Evolutionary conservation across 768 basidiomycete species (phyloP).

Genomic region (Leucocoprinus birnbaumii): DNA sequence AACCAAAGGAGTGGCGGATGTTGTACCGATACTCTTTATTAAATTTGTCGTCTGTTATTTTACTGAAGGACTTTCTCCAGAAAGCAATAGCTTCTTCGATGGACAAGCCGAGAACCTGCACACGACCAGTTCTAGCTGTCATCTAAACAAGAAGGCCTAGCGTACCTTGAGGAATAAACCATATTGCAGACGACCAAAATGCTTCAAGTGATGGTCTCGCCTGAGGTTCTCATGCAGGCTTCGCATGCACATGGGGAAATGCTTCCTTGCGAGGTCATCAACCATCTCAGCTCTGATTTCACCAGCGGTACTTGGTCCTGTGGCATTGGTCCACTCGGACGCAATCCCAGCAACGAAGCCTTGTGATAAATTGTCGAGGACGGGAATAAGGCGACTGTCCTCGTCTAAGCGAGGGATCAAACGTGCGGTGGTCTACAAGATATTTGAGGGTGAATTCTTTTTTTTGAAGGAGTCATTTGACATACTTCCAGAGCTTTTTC

Average conservation of each 20-base stretch:
- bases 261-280: slow-evolving; percentile 78
- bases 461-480: background rate
- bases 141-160: background rate
- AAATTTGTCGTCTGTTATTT: slow-evolving; percentile 89
- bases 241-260: slow-evolving; percentile 97
- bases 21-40: slow-evolving; percentile 98
- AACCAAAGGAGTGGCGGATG: slow-evolving; percentile 90
- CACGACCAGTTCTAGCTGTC: background rate
- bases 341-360: slow-evolving; percentile 92
- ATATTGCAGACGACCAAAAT: slow-evolving; percentile 88
- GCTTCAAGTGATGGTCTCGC: slow-evolving; percentile 84
- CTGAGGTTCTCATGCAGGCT: slow-evolving; percentile 79
- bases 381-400: slow-evolving; percentile 85
- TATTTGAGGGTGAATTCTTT: background rate
- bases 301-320: slow-evolving; percentile 50
- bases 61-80: slow-evolving; percentile 87
- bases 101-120: slow-evolving; percentile 87
- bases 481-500: slow-evolving; percentile 75
- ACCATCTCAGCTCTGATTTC: slow-evolving; percentile 93
- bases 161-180: slow-evolving; percentile 92
- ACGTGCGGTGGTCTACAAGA: slow-evolving; percentile 71
- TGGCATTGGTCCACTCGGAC: slow-evolving; percentile 69
- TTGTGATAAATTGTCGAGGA: slow-evolving; percentile 88
- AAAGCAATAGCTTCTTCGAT: slow-evolving; percentile 93
- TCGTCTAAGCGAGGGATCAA: slow-evolving; percentile 90